Evolutionary conservation across 1,284 basidiomycete species (phyloP), one percentile per base, ranked within the genome.

Genomic region (Spongispora temasekensis): DNA sequence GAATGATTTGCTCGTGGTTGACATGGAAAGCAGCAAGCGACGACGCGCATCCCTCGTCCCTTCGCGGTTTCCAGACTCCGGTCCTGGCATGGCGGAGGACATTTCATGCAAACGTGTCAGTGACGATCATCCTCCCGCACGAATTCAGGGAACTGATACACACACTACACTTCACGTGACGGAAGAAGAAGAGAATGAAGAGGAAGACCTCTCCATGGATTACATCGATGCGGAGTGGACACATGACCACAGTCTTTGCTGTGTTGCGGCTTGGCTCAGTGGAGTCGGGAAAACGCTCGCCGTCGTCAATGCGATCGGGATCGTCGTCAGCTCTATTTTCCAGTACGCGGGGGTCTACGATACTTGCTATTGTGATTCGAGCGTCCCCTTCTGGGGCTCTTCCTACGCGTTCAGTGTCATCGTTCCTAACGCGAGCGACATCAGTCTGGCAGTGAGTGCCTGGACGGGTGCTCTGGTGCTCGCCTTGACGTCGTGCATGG

Each of bases 311-410:
- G 67, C 66, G 2, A 57, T 72, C 19, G 53, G 57, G 1, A 55
- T 71, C 42, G 1, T 73, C 17, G 27, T 61, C 10, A 61, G 37
- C 32, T 69, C 68, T 2, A 7, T 72, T 6, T 64, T 73, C 32
- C 66, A 68, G 31, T 71, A 60, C 2, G 50, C 70, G 2, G 48
- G 57, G 12, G 28, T 75, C 13, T 71, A 64, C 25, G 13, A 61
- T 3, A 72, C 51, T 2, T 71, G 73, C 32, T 71, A 53, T 19
- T 71, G 71, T n/a, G 51, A 72, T 32, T 62, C 71, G 35, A 70
- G 58, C 31, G 52, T 62, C 2, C 52, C 44, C 1, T 25, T 5
- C 1, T 61, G 58, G 66, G 62, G 68, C 6, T 0, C 17, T 0
- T n/a, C 8, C 13, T 2, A 0, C 0, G 70, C 67, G 1, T 72